Evolutionary conservation across 73 alveolate species (phyloP), one percentile per base, ranked within the genome.

Genomic region (Halteria grandinella): DNA sequence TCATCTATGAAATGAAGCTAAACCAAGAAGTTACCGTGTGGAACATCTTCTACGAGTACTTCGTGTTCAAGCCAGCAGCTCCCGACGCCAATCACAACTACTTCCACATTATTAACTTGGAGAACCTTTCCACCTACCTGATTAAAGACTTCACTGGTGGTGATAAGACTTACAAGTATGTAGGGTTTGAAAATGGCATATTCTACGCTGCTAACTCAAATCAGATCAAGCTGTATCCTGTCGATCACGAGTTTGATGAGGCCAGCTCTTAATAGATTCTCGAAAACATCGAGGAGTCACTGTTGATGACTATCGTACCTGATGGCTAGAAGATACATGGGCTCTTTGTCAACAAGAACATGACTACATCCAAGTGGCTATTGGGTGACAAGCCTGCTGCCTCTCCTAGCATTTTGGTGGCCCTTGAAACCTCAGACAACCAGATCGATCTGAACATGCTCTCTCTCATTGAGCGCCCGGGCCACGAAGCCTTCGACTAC

Each of bases 81-180:
- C 59, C 77, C 1, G 77, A 62, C 45, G 58, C 33, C 10, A 43
- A 62, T 29, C 23, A 24, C n/a, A 59, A 62, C 45, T 62, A 54
- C 60, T 62, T 62, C 77, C 77, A 62, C 25, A 8, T 62, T 3
- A 27, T 36, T 10, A 62, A 62, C 24, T 41, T 62, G 5, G 77
- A 62, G 28, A 62, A 37, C 15, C 27, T 36, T 28, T 39, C 39
- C 21, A 39, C 58, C 15, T 17, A 23, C 3, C 55, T 62, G 40
- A 21, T 62, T 1, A 54, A 39, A 43, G 77, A 62, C 43, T 62
- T 62, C 59, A 4, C 20, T 62, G 14, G 4, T 57, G 29, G 36
- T 11, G 47, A 15, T 17, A 5, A 15, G 40, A 6, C 25, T 21
- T 51, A 36, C 77, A 62, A 62, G 21, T 39, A 62, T 39, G 21